Evolutionary conservation across 306 rosid genomes (phyloP).

Genomic region (Glycine tomentella): DNA sequence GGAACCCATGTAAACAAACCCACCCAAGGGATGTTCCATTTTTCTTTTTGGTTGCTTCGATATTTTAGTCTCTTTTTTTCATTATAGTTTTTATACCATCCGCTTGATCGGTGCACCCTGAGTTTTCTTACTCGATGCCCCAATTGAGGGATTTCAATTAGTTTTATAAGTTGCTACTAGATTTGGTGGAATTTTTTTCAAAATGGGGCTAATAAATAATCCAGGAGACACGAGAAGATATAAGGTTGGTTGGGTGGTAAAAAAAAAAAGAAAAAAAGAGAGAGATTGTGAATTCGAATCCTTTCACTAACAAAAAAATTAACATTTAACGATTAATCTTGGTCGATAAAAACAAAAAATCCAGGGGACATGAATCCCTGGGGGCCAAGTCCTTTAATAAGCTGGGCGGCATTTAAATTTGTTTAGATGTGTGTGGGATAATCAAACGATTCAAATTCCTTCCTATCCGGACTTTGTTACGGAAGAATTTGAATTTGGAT

Average conservation of each 20-base stretch:
- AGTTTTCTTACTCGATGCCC: too few species aligned
- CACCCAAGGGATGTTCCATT: constrained; percentile 20
- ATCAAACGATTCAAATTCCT: too few species aligned
- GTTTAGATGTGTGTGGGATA: not conserved
- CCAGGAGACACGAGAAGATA: too few species aligned
- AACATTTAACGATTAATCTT: too few species aligned
- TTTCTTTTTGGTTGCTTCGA: constrained; percentile 53
- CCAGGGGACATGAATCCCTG: not conserved
- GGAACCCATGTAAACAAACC: constrained; percentile 42
- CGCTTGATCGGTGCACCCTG: constrained; percentile 17
- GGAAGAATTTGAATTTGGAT: not conserved
- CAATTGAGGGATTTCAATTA: not conserved
- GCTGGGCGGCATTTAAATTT: constrained; percentile 29
- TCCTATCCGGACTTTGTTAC: too few species aligned
- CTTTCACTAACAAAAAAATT: too few species aligned
- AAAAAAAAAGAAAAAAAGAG: too few species aligned
- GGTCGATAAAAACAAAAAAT: too few species aligned
- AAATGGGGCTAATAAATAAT: constrained; percentile 30
- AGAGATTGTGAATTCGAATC: too few species aligned
- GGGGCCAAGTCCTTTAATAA: constrained; percentile 34
- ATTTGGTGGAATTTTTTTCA: constrained; percentile 1
- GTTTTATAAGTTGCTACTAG: constrained; percentile 6
- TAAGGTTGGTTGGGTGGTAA: too few species aligned
- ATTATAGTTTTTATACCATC: not conserved
- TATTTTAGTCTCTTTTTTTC: not conserved